Conservation (phyloP, 306 rosid genomes). For the Ziziphus jujuba region DNA sequence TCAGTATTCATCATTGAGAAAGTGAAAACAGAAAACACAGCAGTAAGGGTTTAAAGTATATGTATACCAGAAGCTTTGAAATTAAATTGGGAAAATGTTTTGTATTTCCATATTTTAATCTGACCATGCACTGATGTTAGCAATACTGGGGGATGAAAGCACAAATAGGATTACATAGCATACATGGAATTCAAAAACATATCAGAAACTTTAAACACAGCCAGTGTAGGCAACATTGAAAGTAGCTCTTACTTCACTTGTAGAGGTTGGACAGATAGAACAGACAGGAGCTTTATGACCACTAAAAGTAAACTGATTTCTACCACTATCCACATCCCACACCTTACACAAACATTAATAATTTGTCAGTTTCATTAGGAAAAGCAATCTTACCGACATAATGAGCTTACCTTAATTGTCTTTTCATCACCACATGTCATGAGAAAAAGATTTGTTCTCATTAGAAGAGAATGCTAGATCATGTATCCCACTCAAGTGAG, state of each 20-base stretch:
- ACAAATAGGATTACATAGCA: no score
- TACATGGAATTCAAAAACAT: no score
- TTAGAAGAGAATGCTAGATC: slow-evolving; percentile 90
- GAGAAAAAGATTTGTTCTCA: slow-evolving; percentile 67
- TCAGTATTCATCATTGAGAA: background rate
- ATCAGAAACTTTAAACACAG: no score
- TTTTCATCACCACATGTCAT: slow-evolving; percentile 77
- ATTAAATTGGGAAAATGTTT: no score
- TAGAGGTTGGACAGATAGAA: slow-evolving; percentile 72
- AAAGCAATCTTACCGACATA: background rate
- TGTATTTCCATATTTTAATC: no score
- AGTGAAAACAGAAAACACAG: background rate
- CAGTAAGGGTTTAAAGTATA: no score
- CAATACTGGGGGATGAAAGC: no score
- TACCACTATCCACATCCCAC: slow-evolving; percentile 64
- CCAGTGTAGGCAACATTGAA: no score
- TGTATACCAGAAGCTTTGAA: no score
- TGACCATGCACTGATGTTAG: no score
- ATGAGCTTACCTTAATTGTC: slow-evolving; percentile 50
- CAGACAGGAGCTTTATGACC: slow-evolving; percentile 75
- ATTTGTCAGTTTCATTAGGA: no score
- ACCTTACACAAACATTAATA: slow-evolving; percentile 11
- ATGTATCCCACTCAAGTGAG: slow-evolving; percentile 79
- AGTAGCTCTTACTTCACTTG: slow-evolving; percentile 57
- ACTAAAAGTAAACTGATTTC: slow-evolving; percentile 52